Conservation (phyloP, 108 stramenopile genomes). For the Cyclotella kingstonii region DNA sequence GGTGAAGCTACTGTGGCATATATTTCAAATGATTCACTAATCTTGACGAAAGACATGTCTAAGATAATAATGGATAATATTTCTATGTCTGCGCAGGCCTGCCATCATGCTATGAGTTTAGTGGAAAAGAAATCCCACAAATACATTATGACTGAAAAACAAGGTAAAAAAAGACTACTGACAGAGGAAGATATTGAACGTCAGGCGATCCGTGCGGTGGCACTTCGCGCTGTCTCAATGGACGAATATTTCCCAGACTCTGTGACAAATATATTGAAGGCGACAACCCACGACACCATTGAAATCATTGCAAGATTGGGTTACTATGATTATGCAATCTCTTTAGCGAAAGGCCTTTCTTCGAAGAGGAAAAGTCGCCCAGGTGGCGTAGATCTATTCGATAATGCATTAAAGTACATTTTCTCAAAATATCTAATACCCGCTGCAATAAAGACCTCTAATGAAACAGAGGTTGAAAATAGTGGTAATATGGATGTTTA, state of each 20-base stretch:
- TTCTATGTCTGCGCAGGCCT: slow-evolving; percentile 52
- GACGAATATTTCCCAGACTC: slow-evolving; percentile 52
- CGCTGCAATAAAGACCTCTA: slow-evolving; percentile 20
- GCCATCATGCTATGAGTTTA: slow-evolving; percentile 53
- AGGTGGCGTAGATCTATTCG: slow-evolving; percentile 56
- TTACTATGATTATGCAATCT: slow-evolving; percentile 64
- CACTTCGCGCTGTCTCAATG: slow-evolving; percentile 51
- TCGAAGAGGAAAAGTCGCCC: slow-evolving; percentile 39
- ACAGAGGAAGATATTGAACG: slow-evolving; percentile 47
- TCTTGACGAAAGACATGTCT: slow-evolving; percentile 35
- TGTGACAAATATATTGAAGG: slow-evolving; percentile 29
- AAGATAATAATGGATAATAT: slow-evolving; percentile 55
- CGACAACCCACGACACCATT: slow-evolving; percentile 35
- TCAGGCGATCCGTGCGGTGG: slow-evolving; percentile 55
- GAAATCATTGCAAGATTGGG: slow-evolving; percentile 60
- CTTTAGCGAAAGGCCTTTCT: slow-evolving; percentile 45
- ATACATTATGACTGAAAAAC: slow-evolving; percentile 22
- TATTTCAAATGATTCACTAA: slow-evolving; percentile 7
- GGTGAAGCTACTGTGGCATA: slow-evolving; percentile 34
- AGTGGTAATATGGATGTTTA: slow-evolving; percentile 16
- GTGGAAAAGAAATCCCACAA: slow-evolving; percentile 34
- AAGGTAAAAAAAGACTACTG: slow-evolving; percentile 47
- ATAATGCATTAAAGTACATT: slow-evolving; percentile 55
- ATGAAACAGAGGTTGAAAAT: not conserved
- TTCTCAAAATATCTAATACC: slow-evolving; percentile 61